Conservation (phyloP, 2,329 filamentous ascomycete species). For the Fusarium bactridioides region DNA sequence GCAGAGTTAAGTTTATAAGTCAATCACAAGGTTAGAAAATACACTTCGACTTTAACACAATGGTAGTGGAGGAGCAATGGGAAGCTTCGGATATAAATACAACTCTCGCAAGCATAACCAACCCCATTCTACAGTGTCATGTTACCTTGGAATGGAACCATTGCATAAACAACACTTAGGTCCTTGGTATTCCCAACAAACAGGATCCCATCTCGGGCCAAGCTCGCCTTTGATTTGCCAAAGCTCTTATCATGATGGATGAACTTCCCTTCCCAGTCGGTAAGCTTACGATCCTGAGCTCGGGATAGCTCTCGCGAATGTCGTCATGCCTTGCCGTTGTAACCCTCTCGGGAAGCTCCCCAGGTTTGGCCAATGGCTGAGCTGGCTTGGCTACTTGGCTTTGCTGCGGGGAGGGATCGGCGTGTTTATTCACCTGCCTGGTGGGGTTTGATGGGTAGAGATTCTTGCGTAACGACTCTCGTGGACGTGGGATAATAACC, state of each 20-base stretch:
- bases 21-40: no score
- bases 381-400: slow-evolving; percentile 21
- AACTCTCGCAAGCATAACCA: not conserved
- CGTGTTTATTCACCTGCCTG: slow-evolving; percentile 22
- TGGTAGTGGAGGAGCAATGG: not conserved
- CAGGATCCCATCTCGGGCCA: slow-evolving; percentile 1
- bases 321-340: slow-evolving; percentile 30
- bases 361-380: not conserved
- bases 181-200: slow-evolving; percentile 15
- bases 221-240: slow-evolving; percentile 17
- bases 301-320: slow-evolving; percentile 22
- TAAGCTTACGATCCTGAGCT: slow-evolving; percentile 30
- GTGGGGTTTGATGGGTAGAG: slow-evolving; percentile 11
- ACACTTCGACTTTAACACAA: no score
- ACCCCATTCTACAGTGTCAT: slow-evolving; percentile 10
- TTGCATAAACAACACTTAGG: not conserved
- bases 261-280: slow-evolving; percentile 22
- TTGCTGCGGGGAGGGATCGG: slow-evolving; percentile 16
- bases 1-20: no score
- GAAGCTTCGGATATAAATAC: slow-evolving; percentile 31
- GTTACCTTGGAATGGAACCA: slow-evolving; percentile 32
- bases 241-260: not conserved
- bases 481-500: slow-evolving; percentile 4
- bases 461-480: slow-evolving; percentile 19
- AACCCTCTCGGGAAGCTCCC: slow-evolving; percentile 29